A percentile compares a stretch with the other conserved stretches of the same genome.
phyloP scores from a whole-genome alignment of 2,329 filamentous ascomycete species.

The Juglanconis juglandina region DNA sequence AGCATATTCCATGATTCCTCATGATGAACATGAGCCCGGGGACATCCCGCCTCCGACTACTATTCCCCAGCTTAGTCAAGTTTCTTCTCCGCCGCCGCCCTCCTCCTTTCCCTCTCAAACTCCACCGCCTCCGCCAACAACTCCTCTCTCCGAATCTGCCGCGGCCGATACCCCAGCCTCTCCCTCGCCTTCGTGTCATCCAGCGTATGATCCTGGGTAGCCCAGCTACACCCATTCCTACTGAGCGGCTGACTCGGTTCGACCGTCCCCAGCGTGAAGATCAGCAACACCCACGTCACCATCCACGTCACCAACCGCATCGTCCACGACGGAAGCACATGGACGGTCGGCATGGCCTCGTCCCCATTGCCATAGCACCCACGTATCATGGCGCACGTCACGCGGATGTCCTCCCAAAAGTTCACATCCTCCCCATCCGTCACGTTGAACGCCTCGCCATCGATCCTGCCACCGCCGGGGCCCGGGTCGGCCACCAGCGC shows the following conservation, averaged over 20 bases:
- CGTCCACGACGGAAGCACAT: constrained; percentile 26
- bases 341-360: neutral
- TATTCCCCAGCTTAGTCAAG: neutral
- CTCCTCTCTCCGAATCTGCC: constrained; percentile 15
- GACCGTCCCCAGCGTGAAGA: constrained; percentile 24
- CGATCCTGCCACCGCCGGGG: constrained; percentile 20
- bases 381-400: constrained; percentile 24
- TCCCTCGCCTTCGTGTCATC: constrained; percentile 19
- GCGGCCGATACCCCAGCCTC: constrained; percentile 20
- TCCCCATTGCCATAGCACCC: constrained; percentile 1
- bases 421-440: constrained; percentile 29
- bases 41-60: neutral
- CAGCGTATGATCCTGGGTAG: constrained; percentile 20
- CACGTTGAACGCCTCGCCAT: constrained; percentile 34
- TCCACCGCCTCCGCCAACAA: constrained; percentile 18
- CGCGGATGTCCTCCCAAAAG: constrained; percentile 29
- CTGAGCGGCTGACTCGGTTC: constrained; percentile 24
- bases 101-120: constrained; percentile 16
- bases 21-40: neutral
- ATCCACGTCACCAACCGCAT: constrained; percentile 19
- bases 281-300: constrained; percentile 23
- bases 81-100: neutral
- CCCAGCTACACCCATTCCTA: constrained; percentile 23
- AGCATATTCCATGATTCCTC: neutral
- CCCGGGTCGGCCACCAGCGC: constrained; percentile 21